A percentile compares a stretch with the other conserved stretches of the same genome.
These are phyloP conservation scores for Acanthamoeba lenticulata DNA, from an alignment of 208 protist genomes.

Conservation along the genomic window DNA sequence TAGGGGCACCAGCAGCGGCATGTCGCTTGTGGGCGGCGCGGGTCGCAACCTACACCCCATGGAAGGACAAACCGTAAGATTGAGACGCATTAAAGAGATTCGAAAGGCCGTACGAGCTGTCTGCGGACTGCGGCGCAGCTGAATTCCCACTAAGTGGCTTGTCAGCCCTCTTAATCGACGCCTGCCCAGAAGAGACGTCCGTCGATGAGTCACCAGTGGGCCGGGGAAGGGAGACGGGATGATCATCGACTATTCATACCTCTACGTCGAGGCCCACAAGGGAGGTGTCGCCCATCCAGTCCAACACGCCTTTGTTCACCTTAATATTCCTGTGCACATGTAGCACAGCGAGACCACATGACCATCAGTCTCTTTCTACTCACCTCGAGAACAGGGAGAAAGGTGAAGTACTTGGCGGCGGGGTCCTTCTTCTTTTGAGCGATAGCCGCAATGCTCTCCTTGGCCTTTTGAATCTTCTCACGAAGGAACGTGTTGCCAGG, in stretches of 20 bases:
- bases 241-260: too few relatives aligned
- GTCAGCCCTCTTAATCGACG: too few relatives aligned
- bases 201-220: too few relatives aligned
- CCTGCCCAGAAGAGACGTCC: too few relatives aligned
- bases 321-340: not conserved
- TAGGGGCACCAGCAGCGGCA: constrained; percentile 26
- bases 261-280: constrained; percentile 11
- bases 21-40: not conserved
- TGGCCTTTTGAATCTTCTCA: constrained; percentile 56
- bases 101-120: too few relatives aligned
- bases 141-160: too few relatives aligned
- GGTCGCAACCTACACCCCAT: not conserved
- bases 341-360: not conserved
- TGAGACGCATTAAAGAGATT: not conserved
- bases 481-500: constrained; percentile 12
- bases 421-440: constrained; percentile 59
- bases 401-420: not conserved
- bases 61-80: not conserved
- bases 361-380: too few relatives aligned
- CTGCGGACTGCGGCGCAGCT: too few relatives aligned
- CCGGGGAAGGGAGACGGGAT: too few relatives aligned
- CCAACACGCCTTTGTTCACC: constrained; percentile 39
- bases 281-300: constrained; percentile 43
- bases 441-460: constrained; percentile 35
- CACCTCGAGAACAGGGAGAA: too few relatives aligned